Evolutionary conservation across 371 early-diverging fungal species (phyloP).

Genomic region (Mucor irregularis): DNA sequence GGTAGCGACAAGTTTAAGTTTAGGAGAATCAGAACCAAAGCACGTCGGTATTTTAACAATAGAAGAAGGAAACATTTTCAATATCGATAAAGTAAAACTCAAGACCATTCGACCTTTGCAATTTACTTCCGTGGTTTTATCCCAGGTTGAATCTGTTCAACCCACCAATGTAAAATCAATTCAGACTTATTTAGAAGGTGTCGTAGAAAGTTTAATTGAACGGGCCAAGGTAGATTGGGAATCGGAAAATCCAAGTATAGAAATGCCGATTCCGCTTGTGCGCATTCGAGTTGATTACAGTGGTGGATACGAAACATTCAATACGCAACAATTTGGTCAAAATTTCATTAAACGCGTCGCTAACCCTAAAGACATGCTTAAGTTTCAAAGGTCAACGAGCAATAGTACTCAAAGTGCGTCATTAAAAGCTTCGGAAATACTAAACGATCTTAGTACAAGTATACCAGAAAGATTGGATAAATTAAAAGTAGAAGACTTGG

Average conservation of each 20-base stretch:
- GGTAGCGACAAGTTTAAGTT: constrained; percentile 93
- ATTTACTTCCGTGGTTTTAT: constrained; percentile 71
- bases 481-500: constrained; percentile 73
- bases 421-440: constrained; percentile 15
- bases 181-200: constrained; percentile 45
- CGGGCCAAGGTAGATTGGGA: constrained; percentile 66
- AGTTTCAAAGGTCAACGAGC: constrained; percentile 52
- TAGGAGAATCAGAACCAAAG: constrained; percentile 90
- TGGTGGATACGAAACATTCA: constrained; percentile 80
- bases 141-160: constrained; percentile 43
- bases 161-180: constrained; percentile 42
- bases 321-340: constrained; percentile 84
- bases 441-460: constrained; percentile 19
- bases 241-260: constrained; percentile 19
- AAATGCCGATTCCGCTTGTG: constrained; percentile 73
- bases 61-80: constrained; percentile 60
- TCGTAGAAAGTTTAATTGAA: constrained; percentile 70
- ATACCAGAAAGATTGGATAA: constrained; percentile 69
- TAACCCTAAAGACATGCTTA: constrained; percentile 93
- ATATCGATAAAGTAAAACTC: constrained; percentile 74
- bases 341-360: constrained; percentile 85
- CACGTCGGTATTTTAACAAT: constrained; percentile 79
- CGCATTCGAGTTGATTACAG: constrained; percentile 87
- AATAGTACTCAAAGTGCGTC: constrained; percentile 1
- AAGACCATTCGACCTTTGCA: constrained; percentile 89